A percentile compares a stretch with the other conserved stretches of the same genome.
These are phyloP conservation scores for Aspergillus candidus DNA, from an alignment of 2,329 filamentous ascomycete species.

Conservation along the genomic window DNA sequence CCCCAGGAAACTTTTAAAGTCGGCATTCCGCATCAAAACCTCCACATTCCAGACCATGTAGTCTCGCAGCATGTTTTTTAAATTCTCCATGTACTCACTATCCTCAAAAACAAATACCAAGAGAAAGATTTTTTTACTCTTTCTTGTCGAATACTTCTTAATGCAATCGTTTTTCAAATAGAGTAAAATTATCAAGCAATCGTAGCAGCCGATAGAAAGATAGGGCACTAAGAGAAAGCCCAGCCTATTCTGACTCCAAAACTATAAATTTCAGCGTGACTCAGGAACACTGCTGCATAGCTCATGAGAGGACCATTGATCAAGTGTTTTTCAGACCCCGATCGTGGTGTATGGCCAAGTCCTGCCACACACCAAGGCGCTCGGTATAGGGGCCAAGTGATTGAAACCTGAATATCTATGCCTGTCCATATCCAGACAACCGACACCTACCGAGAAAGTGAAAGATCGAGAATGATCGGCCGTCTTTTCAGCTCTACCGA, in stretches of 20 bases:
- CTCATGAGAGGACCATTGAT: constrained; percentile 1
- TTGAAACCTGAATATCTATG: no score
- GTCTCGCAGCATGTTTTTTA: constrained; percentile 8
- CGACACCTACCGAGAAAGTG: no score
- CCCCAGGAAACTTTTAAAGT: constrained; percentile 11
- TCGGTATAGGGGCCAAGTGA: no score
- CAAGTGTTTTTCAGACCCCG: not conserved
- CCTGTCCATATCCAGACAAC: no score
- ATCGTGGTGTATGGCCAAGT: no score
- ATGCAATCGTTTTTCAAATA: constrained; percentile 9
- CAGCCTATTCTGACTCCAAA: constrained; percentile 5
- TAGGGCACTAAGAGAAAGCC: constrained; percentile 2
- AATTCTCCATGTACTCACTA: constrained; percentile 7
- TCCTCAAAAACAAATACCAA: constrained; percentile 11
- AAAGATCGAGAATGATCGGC: no score
- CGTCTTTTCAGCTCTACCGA: no score
- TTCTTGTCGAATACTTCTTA: no score
- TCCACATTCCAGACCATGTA: constrained; percentile 13
- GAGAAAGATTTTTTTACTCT: no score
- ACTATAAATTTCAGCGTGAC: constrained; percentile 6
- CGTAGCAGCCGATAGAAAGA: constrained; percentile 5
- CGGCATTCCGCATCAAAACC: constrained; percentile 9
- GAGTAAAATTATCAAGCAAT: constrained; percentile 7
- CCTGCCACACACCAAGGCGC: no score
- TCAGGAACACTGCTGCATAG: constrained; percentile 7